Base-by-base conservation (phyloP, 257 asterid genomes). In the Linaria vulgaris region DNA sequence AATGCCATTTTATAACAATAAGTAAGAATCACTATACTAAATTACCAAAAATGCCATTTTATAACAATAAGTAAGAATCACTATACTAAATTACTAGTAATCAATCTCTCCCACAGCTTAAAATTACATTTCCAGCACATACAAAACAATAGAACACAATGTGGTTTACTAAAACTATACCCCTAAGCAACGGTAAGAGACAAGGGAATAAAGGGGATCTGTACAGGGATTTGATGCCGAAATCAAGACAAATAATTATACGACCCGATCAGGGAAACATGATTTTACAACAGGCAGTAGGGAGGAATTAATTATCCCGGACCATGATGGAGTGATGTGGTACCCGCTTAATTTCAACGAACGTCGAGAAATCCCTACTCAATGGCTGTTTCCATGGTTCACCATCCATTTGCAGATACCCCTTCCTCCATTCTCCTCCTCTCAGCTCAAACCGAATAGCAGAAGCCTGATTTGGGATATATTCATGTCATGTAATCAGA, bases 381-480 rank as follows among this genome's bases (percentile, higher is more conserved):
- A 85, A 77, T 0, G 96, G 97, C 66, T 87, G 97, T 72, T 87
- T 87, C 97, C 96, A 90, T 45, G 97, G 97, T 72, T 90, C 96
- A 1, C 97, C 97, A 45, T 90, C 97, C 88, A 85, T 81, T 79
- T 90, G 97, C 95, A 88, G 76, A 69, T 70, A 88, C 1, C 89
- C 88, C 67, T 88, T 76, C 11, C 67, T 75, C 97, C 97, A 90
- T 68, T 87, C 97, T 43, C 96, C 97, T 15, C 97, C 97, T 82
- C 97, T 74, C 6, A 90, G 87, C 80, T 90, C 96, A 37, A 86
- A 87, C 43, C 96, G 82, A 52, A 90, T 85, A 20, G 78, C 76
- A 14, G 97, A 83, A 54, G 90, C 97, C 95, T 85, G 71, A 45
- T 62, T 12, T 51, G 63, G 67, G 30, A 21, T 24, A 15, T 21